Evolutionary conservation across 805 yeast genomes (phyloP), one percentile per base, ranked within the genome.

Genomic region (Zygoascus bituminiphila): DNA sequence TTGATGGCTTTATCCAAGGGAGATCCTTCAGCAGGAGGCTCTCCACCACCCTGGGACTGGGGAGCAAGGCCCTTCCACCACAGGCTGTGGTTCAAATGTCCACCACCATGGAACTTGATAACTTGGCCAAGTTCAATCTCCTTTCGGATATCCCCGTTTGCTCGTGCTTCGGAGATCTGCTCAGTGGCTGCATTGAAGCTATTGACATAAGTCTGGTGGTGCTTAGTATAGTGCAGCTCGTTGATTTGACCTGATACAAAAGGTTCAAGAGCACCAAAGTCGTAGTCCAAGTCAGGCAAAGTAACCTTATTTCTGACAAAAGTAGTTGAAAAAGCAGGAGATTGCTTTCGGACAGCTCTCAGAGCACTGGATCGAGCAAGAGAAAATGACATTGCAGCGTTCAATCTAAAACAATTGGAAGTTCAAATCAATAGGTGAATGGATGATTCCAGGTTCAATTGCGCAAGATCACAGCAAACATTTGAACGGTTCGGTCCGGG

Each of bases 91-190:
- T 88, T 88, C 62, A 82, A 72, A 73, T 73, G 85, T 25, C 96
- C 96, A 65, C 96, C 96, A 58, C 93, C 93, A 67, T 88, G 89
- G 79, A 88, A 88, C 65, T 85, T 88, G 72, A 88, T 79, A 57
- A 76, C 71, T 59, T 84, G 84, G 65, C 83, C 84, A 55, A 86
- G 72, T 51, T 71, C 68, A 49, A 70, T 63, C 60, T 82, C 74
- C 44, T 82, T 67, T 62, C 77, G 77, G 61, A 76, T 70, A 53
- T 82, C 84, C 53, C 81, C 77, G 47, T 72, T 71, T 36, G 69
- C 67, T 51, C 76, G 62, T 43, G 95, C 88, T 58, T 78, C 84
- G 10, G 76, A 76, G 46, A 79, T 73, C 69, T 86, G 82, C 67
- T 84, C 94, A 56, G 77, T 65, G 21, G 93, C 88, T 22, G 80